A percentile compares a stretch with the other conserved stretches of the same genome.
phyloP scores from a whole-genome alignment of 2,329 filamentous ascomycete species.

The Aspergillaceae sp. region DNA sequence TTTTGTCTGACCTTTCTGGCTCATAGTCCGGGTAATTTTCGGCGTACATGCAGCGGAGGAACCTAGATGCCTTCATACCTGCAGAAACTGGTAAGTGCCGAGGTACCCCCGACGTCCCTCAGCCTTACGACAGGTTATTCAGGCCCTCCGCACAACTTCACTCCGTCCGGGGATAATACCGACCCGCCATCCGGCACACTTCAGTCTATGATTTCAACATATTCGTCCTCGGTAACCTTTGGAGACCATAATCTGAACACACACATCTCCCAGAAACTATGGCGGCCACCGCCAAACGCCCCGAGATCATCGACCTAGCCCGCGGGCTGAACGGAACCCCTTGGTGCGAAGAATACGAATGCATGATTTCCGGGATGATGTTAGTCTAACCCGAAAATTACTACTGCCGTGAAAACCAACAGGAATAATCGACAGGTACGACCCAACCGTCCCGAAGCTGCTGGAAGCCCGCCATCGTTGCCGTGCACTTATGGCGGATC shows the following conservation, averaged over 20 bases:
- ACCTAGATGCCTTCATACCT: not conserved
- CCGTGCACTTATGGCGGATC: slow-evolving; percentile 19
- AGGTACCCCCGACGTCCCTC: not conserved
- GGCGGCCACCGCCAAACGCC: slow-evolving; percentile 19
- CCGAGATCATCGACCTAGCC: slow-evolving; percentile 24
- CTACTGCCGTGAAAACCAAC: not conserved
- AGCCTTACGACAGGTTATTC: not conserved
- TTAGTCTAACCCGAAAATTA: slow-evolving; percentile 5
- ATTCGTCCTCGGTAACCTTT: not conserved
- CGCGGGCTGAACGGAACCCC: slow-evolving; percentile 17
- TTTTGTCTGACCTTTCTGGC: not conserved
- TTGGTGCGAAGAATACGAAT: slow-evolving; percentile 27
- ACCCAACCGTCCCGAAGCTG: slow-evolving; percentile 18
- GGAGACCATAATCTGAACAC: not conserved
- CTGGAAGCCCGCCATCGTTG: slow-evolving; percentile 21
- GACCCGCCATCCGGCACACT: not conserved
- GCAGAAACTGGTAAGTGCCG: not conserved
- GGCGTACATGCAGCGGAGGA: not conserved
- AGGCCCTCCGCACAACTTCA: not conserved
- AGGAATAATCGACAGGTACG: slow-evolving; percentile 15
- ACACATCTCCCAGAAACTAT: slow-evolving; percentile 2
- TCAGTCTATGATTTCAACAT: not conserved
- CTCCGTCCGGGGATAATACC: not conserved
- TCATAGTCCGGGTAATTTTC: not conserved
- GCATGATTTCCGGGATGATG: slow-evolving; percentile 31